phyloP scores from a whole-genome alignment of 306 rosid genomes.

The Pueraria montana region DNA sequence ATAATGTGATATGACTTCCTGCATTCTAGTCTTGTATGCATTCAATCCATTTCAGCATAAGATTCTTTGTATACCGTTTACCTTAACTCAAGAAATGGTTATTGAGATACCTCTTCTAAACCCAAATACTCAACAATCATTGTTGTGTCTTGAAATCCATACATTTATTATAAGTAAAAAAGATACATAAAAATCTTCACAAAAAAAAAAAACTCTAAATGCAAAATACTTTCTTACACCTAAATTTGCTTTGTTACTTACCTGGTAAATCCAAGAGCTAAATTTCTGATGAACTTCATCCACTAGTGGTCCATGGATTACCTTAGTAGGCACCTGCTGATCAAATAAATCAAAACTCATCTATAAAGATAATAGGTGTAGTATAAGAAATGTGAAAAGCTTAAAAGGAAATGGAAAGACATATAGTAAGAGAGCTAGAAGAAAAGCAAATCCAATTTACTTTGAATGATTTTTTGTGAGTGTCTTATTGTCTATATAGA shows the following conservation, averaged over 20 bases:
- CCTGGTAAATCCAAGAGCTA: conserved; percentile 87
- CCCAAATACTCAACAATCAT: no score
- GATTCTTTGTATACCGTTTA: neutral
- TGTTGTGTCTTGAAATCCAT: no score
- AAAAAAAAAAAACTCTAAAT: no score
- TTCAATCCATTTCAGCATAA: neutral
- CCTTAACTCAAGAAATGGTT: neutral
- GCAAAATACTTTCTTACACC: no score
- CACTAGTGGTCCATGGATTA: conserved; percentile 69
- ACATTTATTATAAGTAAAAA: no score
- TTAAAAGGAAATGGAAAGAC: no score
- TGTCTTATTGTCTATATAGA: neutral
- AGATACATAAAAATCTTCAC: no score
- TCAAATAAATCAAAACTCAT: conserved; percentile 24
- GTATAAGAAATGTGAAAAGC: no score
- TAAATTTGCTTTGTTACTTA: conserved; percentile 31
- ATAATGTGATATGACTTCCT: neutral
- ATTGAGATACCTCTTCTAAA: neutral
- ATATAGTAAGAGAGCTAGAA: neutral
- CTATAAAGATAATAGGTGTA: neutral
- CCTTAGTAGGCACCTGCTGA: conserved; percentile 62
- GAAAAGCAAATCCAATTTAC: conserved; percentile 19
- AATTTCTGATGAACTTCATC: conserved; percentile 79
- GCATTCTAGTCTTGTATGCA: neutral
- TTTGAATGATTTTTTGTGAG: neutral